Base-by-base conservation (phyloP, 352 stramenopile species). In the Phytophthora rubi region DNA sequence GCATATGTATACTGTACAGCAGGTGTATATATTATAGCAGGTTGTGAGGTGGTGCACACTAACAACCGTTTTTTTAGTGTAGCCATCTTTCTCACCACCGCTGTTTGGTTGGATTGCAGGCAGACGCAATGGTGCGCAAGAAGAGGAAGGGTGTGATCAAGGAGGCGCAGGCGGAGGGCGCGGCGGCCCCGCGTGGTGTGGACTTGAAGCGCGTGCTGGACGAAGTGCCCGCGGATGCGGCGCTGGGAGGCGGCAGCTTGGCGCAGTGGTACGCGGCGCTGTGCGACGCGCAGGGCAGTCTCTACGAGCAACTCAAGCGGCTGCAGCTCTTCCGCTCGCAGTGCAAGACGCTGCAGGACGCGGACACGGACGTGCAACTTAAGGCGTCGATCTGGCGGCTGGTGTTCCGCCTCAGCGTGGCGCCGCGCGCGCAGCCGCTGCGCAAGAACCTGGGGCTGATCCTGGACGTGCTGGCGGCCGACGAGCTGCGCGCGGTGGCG, bases 91-190 rank as follows among this genome's bases (percentile, higher is more conserved):
- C 32, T 21, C 39, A 26, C 26, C 56, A 12, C n/a, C 15, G 54
- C 2, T 10, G 33, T 39, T 39, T 39, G 33, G 33, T 39, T 39
- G 33, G 33, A 39, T 39, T 39, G 33, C 33, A 39, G 33, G 12
- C 33, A 39, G 33, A 10, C 37, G 59, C 21, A 32, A 95, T 93
- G 85, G 82, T 93, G 73, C 87, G 87, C 65, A 93, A 89, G 76
- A 95, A 95, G 76, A 82, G 80, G 59, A 92, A 92, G 64, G 84
- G 79, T 18, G 68, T 91, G 35, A 71, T 90, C 35, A 92, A 92
- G 70, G 84, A 86, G 62, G 72, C 77, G 64, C 62, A 78, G 44
- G 62, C 65, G 0, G 68, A 63, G 28, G 63, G 67, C 21, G 61
- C 53, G 13, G 52, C 64, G 18, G 65, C 66, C 42, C 85, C 83